Evolutionary conservation across 2,329 filamentous ascomycete species (phyloP).

Genomic region (Penicillium sp.): DNA sequence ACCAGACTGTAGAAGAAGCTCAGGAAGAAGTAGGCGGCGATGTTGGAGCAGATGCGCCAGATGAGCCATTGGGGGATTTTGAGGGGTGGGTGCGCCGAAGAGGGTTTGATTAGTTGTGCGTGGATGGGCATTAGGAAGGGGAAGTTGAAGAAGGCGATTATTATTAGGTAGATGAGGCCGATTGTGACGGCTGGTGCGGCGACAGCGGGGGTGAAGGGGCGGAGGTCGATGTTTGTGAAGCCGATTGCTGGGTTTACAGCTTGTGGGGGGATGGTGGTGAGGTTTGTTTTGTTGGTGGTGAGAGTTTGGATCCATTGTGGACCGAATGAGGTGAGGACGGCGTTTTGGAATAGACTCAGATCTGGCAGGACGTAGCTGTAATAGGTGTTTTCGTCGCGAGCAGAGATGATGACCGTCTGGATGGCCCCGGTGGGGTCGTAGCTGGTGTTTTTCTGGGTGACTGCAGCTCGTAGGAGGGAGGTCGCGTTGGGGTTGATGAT

Average conservation of each 20-base stretch:
- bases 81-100: slow-evolving; percentile 59
- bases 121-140: slow-evolving; percentile 70
- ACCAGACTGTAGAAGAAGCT: slow-evolving; percentile 69
- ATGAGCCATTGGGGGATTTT: slow-evolving; percentile 64
- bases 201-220: slow-evolving; percentile 63
- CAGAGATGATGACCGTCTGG: slow-evolving; percentile 62
- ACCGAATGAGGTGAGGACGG: slow-evolving; percentile 58
- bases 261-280: slow-evolving; percentile 56
- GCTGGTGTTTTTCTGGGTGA: slow-evolving; percentile 60
- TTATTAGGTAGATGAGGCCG: slow-evolving; percentile 70
- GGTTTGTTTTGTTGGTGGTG: slow-evolving; percentile 46
- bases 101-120: slow-evolving; percentile 60
- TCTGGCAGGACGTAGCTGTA: slow-evolving; percentile 61
- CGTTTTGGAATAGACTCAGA: slow-evolving; percentile 53
- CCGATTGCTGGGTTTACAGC: slow-evolving; percentile 63
- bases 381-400: slow-evolving; percentile 63
- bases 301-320: slow-evolving; percentile 46
- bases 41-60: slow-evolving; percentile 64
- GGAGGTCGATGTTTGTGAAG: slow-evolving; percentile 62
- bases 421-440: slow-evolving; percentile 67
- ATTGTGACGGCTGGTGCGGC: slow-evolving; percentile 65
- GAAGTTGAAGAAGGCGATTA: slow-evolving; percentile 71
- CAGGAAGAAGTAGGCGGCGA: slow-evolving; percentile 65
- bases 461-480: slow-evolving; percentile 60
- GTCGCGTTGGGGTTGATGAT: slow-evolving; percentile 69